Evolutionary conservation across 495 filamentous ascomycete genomes (phyloP).

Genomic region (Massariosphaeria phaeospora): DNA sequence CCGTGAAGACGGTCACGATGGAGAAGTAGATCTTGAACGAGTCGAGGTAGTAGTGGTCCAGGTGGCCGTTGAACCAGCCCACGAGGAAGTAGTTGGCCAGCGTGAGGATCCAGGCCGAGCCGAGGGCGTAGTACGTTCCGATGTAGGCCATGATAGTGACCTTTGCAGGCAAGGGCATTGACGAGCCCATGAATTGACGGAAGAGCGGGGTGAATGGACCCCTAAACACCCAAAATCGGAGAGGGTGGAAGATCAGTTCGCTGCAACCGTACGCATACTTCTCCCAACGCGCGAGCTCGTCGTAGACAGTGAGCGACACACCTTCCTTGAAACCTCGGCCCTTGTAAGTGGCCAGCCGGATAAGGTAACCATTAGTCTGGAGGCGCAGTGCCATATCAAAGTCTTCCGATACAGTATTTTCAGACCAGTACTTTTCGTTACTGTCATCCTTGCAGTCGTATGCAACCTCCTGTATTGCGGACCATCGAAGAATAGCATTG

Average conservation of each 20-base stretch:
- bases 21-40: conserved; percentile 48
- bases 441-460: conserved; percentile 61
- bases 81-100: conserved; percentile 72
- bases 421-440: conserved; percentile 77
- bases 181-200: conserved; percentile 61
- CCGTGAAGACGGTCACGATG: conserved; percentile 48
- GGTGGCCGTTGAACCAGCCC: conserved; percentile 48
- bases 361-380: conserved; percentile 65
- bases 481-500: conserved; percentile 76
- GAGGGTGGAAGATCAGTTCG: conserved; percentile 73
- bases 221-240: conserved; percentile 51
- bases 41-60: conserved; percentile 50
- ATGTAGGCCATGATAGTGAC: conserved; percentile 78
- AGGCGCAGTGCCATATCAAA: conserved; percentile 82
- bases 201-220: conserved; percentile 74
- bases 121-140: conserved; percentile 83
- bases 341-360: conserved; percentile 68
- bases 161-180: conserved; percentile 73
- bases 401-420: conserved; percentile 75
- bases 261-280: conserved; percentile 88
- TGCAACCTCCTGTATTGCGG: conserved; percentile 69
- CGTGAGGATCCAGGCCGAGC: conserved; percentile 73
- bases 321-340: conserved; percentile 78
- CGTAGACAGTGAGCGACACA: conserved; percentile 79
- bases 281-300: conserved; percentile 77